phyloP scores from a whole-genome alignment of 2,329 filamentous ascomycete species.

The Lecanicillium sp. region DNA sequence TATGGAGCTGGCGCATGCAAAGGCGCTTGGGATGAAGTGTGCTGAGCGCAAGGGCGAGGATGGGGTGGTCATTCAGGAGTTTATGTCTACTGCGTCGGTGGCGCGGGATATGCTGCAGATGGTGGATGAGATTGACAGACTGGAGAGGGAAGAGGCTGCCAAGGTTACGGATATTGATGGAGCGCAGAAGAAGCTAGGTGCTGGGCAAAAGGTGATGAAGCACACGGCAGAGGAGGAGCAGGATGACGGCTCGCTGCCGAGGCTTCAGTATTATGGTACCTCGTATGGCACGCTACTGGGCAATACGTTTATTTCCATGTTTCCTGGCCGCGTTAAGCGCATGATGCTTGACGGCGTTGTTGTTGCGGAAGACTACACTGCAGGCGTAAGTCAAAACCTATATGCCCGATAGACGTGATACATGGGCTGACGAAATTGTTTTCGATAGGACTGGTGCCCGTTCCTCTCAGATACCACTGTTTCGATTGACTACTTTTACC shows the following conservation, averaged over 20 bases:
- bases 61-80: background rate
- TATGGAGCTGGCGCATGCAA: background rate
- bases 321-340: conserved; percentile 21
- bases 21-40: background rate
- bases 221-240: background rate
- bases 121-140: conserved; percentile 2
- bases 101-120: conserved; percentile 3
- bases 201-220: no score
- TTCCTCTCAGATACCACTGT: conserved; percentile 24
- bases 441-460: conserved; percentile 16
- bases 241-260: background rate
- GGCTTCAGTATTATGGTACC: conserved; percentile 1
- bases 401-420: no score
- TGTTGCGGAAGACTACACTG: conserved; percentile 21
- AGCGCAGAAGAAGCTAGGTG: background rate
- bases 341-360: conserved; percentile 27
- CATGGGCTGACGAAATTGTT: background rate
- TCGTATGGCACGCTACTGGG: conserved; percentile 18
- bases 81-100: conserved; percentile 2
- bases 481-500: conserved; percentile 20
- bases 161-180: background rate
- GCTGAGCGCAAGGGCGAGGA: background rate
- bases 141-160: background rate
- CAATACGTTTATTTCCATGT: conserved; percentile 17
- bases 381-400: conserved; percentile 14